These are phyloP conservation scores for Jaltomata sinuosa DNA, from an alignment of 257 asterid genomes.

Conservation along the genomic window DNA sequence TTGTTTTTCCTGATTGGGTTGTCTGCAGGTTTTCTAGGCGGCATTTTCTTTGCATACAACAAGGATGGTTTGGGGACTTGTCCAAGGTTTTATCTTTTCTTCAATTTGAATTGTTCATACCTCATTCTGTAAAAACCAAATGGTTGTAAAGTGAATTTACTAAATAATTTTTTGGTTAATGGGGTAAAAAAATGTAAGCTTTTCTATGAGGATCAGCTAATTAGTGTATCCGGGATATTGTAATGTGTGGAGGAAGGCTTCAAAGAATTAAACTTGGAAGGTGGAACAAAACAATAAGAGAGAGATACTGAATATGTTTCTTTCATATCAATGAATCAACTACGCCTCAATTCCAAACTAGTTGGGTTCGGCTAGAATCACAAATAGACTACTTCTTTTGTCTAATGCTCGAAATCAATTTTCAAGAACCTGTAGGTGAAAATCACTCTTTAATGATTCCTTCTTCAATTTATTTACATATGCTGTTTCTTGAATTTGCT, in stretches of 20 bases:
- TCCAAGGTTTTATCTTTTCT: neutral
- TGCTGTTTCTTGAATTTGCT: neutral
- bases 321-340: neutral
- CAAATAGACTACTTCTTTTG: neutral
- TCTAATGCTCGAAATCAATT: neutral
- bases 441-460: neutral
- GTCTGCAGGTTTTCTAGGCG: constrained; percentile 13
- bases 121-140: neutral
- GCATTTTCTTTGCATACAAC: neutral
- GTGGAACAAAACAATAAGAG: neutral
- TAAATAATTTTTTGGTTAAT: neutral
- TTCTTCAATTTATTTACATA: neutral
- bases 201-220: neutral
- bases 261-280: neutral
- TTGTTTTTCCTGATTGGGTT: neutral
- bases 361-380: neutral
- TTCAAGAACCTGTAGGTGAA: neutral
- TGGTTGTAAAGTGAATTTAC: neutral
- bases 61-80: neutral
- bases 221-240: neutral
- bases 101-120: neutral
- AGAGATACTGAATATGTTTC: neutral
- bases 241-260: neutral
- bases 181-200: neutral
- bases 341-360: neutral